Evolutionary conservation across 2,329 filamentous ascomycete genomes (phyloP).

Genomic region (Fusarium sp.): DNA sequence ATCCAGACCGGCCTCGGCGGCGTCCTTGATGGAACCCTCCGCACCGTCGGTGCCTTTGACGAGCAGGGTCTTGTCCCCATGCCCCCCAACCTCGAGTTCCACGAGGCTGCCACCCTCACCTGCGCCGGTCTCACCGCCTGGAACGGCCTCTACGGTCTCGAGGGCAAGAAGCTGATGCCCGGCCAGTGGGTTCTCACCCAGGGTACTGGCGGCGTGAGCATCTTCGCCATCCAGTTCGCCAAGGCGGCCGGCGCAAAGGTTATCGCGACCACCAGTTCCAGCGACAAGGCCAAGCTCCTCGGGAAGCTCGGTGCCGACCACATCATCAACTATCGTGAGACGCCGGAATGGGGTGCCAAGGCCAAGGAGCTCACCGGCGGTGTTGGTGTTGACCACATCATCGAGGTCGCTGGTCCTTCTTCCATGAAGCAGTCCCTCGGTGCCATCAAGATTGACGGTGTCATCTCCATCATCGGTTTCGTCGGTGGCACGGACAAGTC

Average conservation of each 20-base stretch:
- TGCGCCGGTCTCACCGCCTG: constrained; percentile 72
- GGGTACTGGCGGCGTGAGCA: constrained; percentile 74
- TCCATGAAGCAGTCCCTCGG: constrained; percentile 57
- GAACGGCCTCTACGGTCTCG: constrained; percentile 70
- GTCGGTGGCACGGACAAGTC: constrained; percentile 43
- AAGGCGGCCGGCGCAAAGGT: constrained; percentile 59
- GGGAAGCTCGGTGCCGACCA: constrained; percentile 59
- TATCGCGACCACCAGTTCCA: constrained; percentile 59
- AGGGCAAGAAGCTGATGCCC: constrained; percentile 56
- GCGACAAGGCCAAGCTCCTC: constrained; percentile 55
- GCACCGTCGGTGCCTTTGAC: constrained; percentile 72
- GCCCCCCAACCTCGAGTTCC: constrained; percentile 62
- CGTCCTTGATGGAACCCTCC: constrained; percentile 71
- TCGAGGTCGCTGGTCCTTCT: constrained; percentile 58
- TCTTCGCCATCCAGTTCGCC: constrained; percentile 70
- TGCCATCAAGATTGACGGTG: constrained; percentile 56
- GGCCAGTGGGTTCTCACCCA: constrained; percentile 71
- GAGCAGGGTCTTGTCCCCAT: constrained; percentile 72
- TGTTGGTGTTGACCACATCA: constrained; percentile 56
- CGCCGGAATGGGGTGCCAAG: constrained; percentile 56
- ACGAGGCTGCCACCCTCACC: constrained; percentile 65
- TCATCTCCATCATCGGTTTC: constrained; percentile 55
- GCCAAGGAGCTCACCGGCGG: constrained; percentile 56
- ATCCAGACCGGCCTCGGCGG: constrained; percentile 71
- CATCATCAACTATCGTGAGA: constrained; percentile 60